Conservation (phyloP, 176 grass and related monocot genomes). For the Cenchrus fungigraminus region DNA sequence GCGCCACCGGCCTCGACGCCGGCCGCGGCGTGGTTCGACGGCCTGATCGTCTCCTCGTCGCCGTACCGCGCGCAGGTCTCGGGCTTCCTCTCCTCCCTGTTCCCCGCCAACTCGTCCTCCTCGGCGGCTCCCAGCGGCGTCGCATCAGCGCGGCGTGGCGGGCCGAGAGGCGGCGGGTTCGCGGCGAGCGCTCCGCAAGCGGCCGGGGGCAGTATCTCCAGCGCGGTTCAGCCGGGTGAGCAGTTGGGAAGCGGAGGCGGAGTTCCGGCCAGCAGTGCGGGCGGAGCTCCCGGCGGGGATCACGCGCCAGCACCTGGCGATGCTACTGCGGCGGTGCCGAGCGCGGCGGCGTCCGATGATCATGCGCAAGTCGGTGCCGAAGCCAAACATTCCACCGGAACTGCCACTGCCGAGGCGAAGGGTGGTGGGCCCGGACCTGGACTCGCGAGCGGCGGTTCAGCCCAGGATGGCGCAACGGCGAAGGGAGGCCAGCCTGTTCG, state of each 20-base stretch:
- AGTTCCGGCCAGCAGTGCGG: not conserved
- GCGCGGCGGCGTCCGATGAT: constrained; percentile 13
- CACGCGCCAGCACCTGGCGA: not conserved
- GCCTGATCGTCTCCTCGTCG: constrained; percentile 63
- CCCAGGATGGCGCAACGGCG: not conserved
- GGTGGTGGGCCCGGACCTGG: constrained; percentile 14
- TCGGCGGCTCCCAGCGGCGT: not conserved
- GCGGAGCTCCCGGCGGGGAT: constrained; percentile 16
- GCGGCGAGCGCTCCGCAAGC: not conserved
- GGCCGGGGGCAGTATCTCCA: constrained; percentile 4
- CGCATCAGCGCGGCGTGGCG: constrained; percentile 1
- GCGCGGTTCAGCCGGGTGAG: not conserved
- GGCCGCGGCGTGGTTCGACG: constrained; percentile 61
- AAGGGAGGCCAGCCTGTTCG: constrained; percentile 11
- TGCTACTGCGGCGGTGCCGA: not conserved
- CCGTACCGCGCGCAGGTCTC: constrained; percentile 70
- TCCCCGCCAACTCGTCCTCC: constrained; percentile 60
- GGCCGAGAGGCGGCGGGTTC: constrained; percentile 26
- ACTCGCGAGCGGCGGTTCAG: not conserved
- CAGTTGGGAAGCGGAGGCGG: constrained; percentile 27
- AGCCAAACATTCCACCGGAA: constrained; percentile 8
- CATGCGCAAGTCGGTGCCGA: constrained; percentile 22
- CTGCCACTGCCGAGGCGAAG: constrained; percentile 9
- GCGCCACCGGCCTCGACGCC: constrained; percentile 26
- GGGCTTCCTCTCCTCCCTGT: constrained; percentile 61